Percentiles rank a stretch among this genome's conserved stretches.
Conservation (phyloP, 2,329 filamentous ascomycete species). For the Cladosporium sp. region DNA sequence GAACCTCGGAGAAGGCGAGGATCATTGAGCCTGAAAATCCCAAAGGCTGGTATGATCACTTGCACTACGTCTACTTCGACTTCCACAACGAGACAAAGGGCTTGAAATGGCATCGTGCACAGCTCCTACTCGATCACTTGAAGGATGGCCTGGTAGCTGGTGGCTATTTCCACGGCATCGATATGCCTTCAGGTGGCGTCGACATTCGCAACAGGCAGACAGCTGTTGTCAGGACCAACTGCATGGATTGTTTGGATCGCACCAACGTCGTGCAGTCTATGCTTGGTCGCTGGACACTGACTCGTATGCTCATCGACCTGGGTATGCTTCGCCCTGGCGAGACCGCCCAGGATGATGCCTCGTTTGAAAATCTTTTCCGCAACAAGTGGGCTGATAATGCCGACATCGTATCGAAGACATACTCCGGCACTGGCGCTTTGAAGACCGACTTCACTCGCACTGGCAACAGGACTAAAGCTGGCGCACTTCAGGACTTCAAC, state of each 20-base stretch:
- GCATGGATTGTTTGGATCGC: slow-evolving; percentile 97
- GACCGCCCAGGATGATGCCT: slow-evolving; percentile 71
- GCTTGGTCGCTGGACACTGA: slow-evolving; percentile 83
- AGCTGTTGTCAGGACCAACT: slow-evolving; percentile 93
- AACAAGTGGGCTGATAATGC: slow-evolving; percentile 99
- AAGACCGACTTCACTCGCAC: slow-evolving; percentile 98
- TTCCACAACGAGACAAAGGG: slow-evolving; percentile 98
- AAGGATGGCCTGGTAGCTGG: slow-evolving; percentile 71
- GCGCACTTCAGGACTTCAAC: slow-evolving; percentile 78
- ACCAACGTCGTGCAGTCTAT: slow-evolving; percentile 98
- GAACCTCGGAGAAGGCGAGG: slow-evolving; percentile 74
- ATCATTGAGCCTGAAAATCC: slow-evolving; percentile 62
- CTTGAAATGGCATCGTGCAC: slow-evolving; percentile 85
- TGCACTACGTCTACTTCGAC: slow-evolving; percentile 98
- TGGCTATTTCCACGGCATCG: slow-evolving; percentile 87
- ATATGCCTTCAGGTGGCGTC: slow-evolving; percentile 69
- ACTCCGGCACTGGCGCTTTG: slow-evolving; percentile 92
- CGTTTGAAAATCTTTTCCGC: slow-evolving; percentile 87
- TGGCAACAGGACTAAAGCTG: slow-evolving; percentile 78
- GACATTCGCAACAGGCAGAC: slow-evolving; percentile 79
- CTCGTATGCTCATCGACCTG: slow-evolving; percentile 80
- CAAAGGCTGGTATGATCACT: slow-evolving; percentile 67
- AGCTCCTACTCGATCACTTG: slow-evolving; percentile 78
- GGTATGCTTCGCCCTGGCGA: slow-evolving; percentile 74
- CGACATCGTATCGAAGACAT: slow-evolving; percentile 86